These are phyloP conservation scores for Tilletiopsis washingtonensis DNA, from an alignment of 1,284 basidiomycete species.

Conservation along the genomic window DNA sequence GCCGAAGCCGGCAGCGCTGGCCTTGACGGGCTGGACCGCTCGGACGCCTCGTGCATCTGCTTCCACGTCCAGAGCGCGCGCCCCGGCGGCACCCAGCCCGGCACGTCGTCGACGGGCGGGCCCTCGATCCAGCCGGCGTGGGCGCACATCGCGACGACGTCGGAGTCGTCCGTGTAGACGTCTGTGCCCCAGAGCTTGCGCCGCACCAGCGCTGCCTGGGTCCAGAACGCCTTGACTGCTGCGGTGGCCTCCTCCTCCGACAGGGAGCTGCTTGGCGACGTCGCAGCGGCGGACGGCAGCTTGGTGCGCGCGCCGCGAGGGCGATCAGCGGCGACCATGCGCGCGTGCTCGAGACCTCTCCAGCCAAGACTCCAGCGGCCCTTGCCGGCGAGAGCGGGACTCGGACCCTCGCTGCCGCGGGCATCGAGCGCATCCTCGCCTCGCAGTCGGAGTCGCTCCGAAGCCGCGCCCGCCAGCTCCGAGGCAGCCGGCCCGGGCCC, in stretches of 20 bases:
- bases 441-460: no score
- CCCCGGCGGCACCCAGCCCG: constrained; percentile 31
- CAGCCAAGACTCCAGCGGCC: constrained; percentile 26
- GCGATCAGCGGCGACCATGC: constrained; percentile 22
- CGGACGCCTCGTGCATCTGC: background rate
- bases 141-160: constrained; percentile 53
- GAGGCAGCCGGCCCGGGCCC: constrained; percentile 3
- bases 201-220: constrained; percentile 21
- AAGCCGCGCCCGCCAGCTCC: no score
- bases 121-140: constrained; percentile 54
- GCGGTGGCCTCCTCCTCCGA: constrained; percentile 16
- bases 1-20: no score
- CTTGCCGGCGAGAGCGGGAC: background rate
- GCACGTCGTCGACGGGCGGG: constrained; percentile 31
- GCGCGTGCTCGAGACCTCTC: constrained; percentile 37
- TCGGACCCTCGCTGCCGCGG: no score
- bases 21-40: no score
- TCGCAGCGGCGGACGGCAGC: background rate
- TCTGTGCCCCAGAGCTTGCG: constrained; percentile 55
- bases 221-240: constrained; percentile 27
- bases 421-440: background rate
- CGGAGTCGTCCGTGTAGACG: constrained; percentile 58
- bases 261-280: no score
- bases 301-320: background rate
- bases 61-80: constrained; percentile 34